Evolutionary conservation across 805 yeast species (phyloP).

Genomic region (Helenozyma rhizophorensis): DNA sequence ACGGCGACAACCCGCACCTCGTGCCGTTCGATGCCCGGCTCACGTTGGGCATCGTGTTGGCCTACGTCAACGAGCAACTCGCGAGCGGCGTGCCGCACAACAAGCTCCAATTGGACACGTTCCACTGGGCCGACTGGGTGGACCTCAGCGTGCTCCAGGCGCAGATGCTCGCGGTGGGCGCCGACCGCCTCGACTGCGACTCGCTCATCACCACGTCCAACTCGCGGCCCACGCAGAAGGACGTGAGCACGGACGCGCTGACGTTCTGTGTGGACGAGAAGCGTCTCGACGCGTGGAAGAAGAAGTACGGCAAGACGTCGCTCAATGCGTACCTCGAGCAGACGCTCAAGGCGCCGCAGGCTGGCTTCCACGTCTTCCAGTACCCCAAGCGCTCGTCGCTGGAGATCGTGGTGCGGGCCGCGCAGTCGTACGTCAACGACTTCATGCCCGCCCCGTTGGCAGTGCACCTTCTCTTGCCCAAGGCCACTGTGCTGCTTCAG

Average conservation of each 20-base stretch:
- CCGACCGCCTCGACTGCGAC: slow-evolving; percentile 4
- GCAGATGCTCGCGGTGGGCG: slow-evolving; percentile 2
- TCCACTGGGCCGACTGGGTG: slow-evolving; percentile 20
- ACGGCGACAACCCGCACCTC: slow-evolving; percentile 6
- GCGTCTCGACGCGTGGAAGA: slow-evolving; percentile 12
- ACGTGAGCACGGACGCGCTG: neutral
- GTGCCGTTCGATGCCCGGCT: slow-evolving; percentile 18
- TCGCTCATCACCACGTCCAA: neutral
- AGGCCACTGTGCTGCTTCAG: slow-evolving; percentile 9
- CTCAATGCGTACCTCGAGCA: slow-evolving; percentile 11
- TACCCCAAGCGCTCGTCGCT: slow-evolving; percentile 29
- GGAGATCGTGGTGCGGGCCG: slow-evolving; percentile 25
- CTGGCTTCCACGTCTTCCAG: slow-evolving; percentile 39
- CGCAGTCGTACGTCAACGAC: slow-evolving; percentile 37
- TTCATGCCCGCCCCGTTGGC: slow-evolving; percentile 38
- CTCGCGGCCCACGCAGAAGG: neutral
- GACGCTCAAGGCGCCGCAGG: slow-evolving; percentile 2
- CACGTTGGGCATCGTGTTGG: slow-evolving; percentile 15
- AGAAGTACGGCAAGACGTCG: slow-evolving; percentile 21
- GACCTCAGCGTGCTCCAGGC: slow-evolving; percentile 8
- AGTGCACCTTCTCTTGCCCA: slow-evolving; percentile 27
- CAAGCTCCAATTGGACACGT: slow-evolving; percentile 3
- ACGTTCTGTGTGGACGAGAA: slow-evolving; percentile 1
- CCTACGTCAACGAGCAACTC: slow-evolving; percentile 11
- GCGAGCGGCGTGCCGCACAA: slow-evolving; percentile 3